Evolutionary conservation across 2,329 filamentous ascomycete species (phyloP).

Genomic region (Fusarium nygamai): DNA sequence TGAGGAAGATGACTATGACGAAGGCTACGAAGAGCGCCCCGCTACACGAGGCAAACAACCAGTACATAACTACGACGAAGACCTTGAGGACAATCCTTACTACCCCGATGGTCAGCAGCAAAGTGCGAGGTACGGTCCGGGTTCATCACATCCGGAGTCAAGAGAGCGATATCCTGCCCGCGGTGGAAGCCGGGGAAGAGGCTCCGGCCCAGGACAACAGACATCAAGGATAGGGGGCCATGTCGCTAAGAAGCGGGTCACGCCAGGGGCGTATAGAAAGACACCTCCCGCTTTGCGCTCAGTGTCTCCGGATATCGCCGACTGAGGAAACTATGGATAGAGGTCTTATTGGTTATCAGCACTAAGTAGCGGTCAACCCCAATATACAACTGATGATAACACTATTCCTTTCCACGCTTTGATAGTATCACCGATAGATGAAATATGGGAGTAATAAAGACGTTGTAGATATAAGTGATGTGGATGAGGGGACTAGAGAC

Average conservation of each 20-base stretch:
- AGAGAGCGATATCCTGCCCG: background rate
- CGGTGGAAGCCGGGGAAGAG: background rate
- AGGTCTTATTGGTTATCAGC: no score
- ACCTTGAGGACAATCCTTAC: background rate
- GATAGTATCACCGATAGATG: no score
- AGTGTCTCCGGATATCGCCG: no score
- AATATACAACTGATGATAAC: no score
- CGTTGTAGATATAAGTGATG: no score
- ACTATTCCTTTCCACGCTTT: no score
- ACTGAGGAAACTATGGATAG: no score
- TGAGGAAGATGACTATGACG: background rate
- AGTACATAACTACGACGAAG: background rate
- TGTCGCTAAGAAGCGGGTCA: fast-evolving
- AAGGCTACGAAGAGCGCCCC: background rate
- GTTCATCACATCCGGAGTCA: fast-evolving
- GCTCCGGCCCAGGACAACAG: fast-evolving
- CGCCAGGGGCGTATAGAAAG: background rate
- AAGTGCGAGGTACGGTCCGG: fast-evolving
- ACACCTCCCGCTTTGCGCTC: no score
- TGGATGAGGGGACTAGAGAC: no score
- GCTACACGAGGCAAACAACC: background rate
- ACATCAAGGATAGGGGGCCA: fast-evolving
- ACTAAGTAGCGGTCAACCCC: no score
- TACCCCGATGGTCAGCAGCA: background rate
- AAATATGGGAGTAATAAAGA: no score